Base-by-base conservation (phyloP, 768 basidiomycete species). In the Crucibulum laeve region DNA sequence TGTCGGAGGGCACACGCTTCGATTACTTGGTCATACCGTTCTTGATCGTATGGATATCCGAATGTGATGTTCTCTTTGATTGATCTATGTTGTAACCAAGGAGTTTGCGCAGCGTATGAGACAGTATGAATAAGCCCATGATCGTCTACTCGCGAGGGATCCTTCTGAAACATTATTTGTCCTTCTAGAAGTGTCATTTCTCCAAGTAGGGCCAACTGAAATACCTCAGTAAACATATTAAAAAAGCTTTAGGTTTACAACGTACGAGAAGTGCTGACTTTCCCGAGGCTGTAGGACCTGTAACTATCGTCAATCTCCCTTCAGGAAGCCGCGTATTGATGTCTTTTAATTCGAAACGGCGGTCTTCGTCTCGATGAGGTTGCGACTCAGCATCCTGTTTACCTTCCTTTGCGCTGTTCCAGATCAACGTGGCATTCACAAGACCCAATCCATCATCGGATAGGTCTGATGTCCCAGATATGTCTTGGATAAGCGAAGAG, bases 31-130 rank as follows among this genome's bases (percentile, higher is more conserved):
- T 84, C 64, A 51, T 93, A 93, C 38, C 89, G 70, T 48, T 82
- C 79, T 49, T 87, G 79, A 41, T 87, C 84, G 48, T 69, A 79
- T 1, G 81, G 79, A 50, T 77, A 76, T 0, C 87, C 87, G 57
- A 91, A 91, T 7, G 88, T 62, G 54, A 93, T 88, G 55, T 93
- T 91, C 30, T 84, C 83, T 50, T 74, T 79, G 59, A 91, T 87
- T 0, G 86, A 83, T 36, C 81, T 79, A 53, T 85, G 80, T 14
- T 77, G 70, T 42, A 85, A 59, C 82, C 82, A 87, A 0, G 82
- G 81, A 1, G 79, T 73, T 53, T 91, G 88, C 0, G 84, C 76
- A 14, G 82, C 82, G 51, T 87, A 90, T 0, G 86, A 82, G 8
- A 89, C 74, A 2, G 76, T 52, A 47, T 80, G 80, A 65, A 74